Evolutionary conservation across 2,329 filamentous ascomycete genomes (phyloP).

Genomic region (Trichophyton benhamiae): DNA sequence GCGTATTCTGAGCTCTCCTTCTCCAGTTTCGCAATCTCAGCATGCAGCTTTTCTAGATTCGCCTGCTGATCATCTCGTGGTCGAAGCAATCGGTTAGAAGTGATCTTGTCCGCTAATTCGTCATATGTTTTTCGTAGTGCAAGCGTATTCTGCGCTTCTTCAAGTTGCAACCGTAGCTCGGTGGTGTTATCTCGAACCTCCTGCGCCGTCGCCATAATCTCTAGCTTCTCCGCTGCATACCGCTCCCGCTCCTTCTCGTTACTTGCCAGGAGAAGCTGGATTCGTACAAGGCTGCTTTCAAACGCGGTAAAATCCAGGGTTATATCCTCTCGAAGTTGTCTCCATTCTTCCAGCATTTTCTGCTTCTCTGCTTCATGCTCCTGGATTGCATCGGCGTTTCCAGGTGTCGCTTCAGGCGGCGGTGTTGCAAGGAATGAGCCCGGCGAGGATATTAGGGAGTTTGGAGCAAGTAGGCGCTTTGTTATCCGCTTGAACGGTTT

Average conservation of each 20-base stretch:
- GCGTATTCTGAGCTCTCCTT: slow-evolving; percentile 71
- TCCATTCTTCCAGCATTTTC: slow-evolving; percentile 43
- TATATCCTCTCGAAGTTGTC: slow-evolving; percentile 69
- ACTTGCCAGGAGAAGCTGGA: slow-evolving; percentile 73
- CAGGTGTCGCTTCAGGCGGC: slow-evolving; percentile 44
- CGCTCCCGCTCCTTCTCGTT: slow-evolving; percentile 73
- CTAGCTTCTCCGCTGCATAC: slow-evolving; percentile 67
- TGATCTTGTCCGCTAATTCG: slow-evolving; percentile 75
- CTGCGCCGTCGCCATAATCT: slow-evolving; percentile 67
- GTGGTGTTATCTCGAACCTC: slow-evolving; percentile 63
- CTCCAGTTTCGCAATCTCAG: slow-evolving; percentile 79
- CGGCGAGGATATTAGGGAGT: slow-evolving; percentile 48
- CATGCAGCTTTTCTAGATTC: slow-evolving; percentile 67
- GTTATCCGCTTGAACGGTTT: slow-evolving; percentile 83
- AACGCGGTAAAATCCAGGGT: slow-evolving; percentile 81
- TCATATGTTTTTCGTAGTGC: slow-evolving; percentile 76
- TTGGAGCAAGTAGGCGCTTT: slow-evolving; percentile 61
- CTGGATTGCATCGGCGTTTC: slow-evolving; percentile 27
- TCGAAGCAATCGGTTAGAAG: slow-evolving; percentile 63
- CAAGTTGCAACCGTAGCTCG: slow-evolving; percentile 60
- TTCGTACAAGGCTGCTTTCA: slow-evolving; percentile 71
- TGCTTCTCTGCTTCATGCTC: slow-evolving; percentile 36
- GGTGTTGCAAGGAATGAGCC: slow-evolving; percentile 51
- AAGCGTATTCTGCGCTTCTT: slow-evolving; percentile 61
- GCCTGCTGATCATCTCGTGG: slow-evolving; percentile 72